Conservation (phyloP, 345 rosid species). For the Brassica rapa region DNA sequence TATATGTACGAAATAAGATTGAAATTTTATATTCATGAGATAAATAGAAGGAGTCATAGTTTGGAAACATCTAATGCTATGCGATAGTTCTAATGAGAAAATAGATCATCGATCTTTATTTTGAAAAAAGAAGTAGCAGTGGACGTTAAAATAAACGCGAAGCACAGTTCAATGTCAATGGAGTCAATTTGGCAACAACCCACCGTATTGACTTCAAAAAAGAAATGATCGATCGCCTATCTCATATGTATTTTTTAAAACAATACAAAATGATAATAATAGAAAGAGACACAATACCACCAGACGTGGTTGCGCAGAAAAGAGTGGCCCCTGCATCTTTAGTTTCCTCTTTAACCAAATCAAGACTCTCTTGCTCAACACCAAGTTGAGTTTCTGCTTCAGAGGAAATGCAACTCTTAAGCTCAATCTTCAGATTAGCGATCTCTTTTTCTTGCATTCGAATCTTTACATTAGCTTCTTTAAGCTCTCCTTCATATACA, state of each 20-base stretch:
- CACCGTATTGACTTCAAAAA: slow-evolving; percentile 11
- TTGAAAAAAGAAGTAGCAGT: slow-evolving; percentile 1
- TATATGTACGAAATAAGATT: too few species aligned
- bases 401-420: slow-evolving; percentile 42
- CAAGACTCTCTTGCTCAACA: slow-evolving; percentile 1
- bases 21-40: not conserved
- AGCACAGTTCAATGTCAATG: slow-evolving; percentile 18
- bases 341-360: slow-evolving; percentile 30
- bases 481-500: slow-evolving; percentile 56
- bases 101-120: too few species aligned
- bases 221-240: not conserved
- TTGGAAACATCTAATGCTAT: too few species aligned
- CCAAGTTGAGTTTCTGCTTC: slow-evolving; percentile 18
- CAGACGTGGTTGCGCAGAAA: slow-evolving; percentile 23
- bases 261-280: not conserved
- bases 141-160: slow-evolving; percentile 28
- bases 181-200: slow-evolving; percentile 32
- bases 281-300: slow-evolving; percentile 33
- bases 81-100: too few species aligned
- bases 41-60: not conserved
- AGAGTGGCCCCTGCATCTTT: slow-evolving; percentile 27
- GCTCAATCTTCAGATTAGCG: slow-evolving; percentile 52
- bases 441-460: slow-evolving; percentile 55
- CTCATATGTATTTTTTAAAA: not conserved
- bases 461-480: slow-evolving; percentile 52